phyloP scores from a whole-genome alignment of 1,139 yeast species.

The Candida tunisiensis region DNA sequence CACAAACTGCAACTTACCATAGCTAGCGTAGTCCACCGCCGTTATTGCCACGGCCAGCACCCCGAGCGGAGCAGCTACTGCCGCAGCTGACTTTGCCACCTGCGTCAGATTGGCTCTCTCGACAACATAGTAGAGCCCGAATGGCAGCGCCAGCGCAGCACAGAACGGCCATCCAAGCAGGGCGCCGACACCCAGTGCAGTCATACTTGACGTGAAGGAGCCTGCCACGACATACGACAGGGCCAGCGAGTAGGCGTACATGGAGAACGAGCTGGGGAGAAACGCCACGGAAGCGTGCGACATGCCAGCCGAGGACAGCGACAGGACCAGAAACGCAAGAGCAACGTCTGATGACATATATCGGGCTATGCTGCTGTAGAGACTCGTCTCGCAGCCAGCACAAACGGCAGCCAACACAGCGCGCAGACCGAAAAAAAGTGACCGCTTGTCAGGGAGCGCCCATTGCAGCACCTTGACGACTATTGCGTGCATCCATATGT shows the following conservation, averaged over 20 bases:
- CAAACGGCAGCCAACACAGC: constrained; percentile 35
- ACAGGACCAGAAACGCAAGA: constrained; percentile 38
- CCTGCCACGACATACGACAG: constrained; percentile 27
- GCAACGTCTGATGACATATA: constrained; percentile 26
- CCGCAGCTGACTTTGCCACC: constrained; percentile 1
- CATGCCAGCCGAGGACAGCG: constrained; percentile 45
- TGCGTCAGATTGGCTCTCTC: too few relatives aligned
- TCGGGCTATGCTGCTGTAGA: constrained; percentile 28
- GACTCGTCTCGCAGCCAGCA: constrained; percentile 33
- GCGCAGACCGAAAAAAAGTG: constrained; percentile 34
- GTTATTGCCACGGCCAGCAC: constrained; percentile 20
- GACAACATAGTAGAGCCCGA: constrained; percentile 15
- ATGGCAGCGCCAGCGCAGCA: constrained; percentile 45
- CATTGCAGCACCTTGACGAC: constrained; percentile 8
- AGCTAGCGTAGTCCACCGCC: constrained; percentile 47
- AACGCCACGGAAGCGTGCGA: constrained; percentile 75
- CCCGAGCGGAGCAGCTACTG: constrained; percentile 2
- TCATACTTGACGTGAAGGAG: constrained; percentile 15
- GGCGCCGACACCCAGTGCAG: constrained; percentile 42
- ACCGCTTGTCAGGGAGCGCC: constrained; percentile 2
- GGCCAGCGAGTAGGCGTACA: constrained; percentile 48
- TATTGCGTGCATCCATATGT: constrained; percentile 22
- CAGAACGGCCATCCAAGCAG: constrained; percentile 89
- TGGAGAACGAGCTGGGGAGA: constrained; percentile 75
- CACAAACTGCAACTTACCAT: constrained; percentile 46